Evolutionary conservation across 768 basidiomycete species (phyloP), one percentile per base, ranked within the genome.

Genomic region (Saitozyma podzolica): DNA sequence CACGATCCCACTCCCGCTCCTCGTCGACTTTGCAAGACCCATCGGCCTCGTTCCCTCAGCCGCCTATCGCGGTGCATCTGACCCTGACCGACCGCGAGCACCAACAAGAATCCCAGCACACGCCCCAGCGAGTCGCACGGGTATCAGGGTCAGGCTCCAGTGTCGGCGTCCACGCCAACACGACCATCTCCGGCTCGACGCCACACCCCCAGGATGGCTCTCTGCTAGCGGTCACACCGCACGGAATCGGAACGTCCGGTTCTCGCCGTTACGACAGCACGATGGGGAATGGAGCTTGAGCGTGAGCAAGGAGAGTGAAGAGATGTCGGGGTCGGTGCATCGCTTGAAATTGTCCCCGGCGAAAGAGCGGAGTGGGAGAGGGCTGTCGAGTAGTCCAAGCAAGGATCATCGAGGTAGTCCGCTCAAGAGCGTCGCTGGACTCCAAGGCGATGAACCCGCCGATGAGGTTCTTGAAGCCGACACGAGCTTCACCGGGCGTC

Each of bases 191-290:
- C 6, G 41, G 50, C 2, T 17, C 55, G 6, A 65, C 64, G 8
- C 64, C 64, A 1, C 64, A 65, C 50, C 64, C 64, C 64, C 64
- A 14, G 64, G 64, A 41, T 71, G 66, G 66, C 37, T 64, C 5
- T 5, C 17, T 13, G 57, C 19, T 4, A 41, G 19, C 48, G 49
- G 54, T 10, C 51, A 41, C 5, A 54, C 29, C 13, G 52, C 41
- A 3, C 40, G 58, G 8, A 62, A 59, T 39, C 39, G 54, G 4
- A 63, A 61, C 58, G 66, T 70, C 14, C 63, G 68, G 8, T 70
- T 70, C 53, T 68, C 68, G 2, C 68, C 68, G 0, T 40, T 67
- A 10, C 37, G 63, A 37, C 43, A 63, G 17, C 50, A 42, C 9
- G 63, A 59, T n/a, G 16, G 47, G 56, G 52, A 54, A 16, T 62